These are phyloP conservation scores for Hygrophila difformis DNA, from an alignment of 257 asterid genomes.

Conservation along the genomic window DNA sequence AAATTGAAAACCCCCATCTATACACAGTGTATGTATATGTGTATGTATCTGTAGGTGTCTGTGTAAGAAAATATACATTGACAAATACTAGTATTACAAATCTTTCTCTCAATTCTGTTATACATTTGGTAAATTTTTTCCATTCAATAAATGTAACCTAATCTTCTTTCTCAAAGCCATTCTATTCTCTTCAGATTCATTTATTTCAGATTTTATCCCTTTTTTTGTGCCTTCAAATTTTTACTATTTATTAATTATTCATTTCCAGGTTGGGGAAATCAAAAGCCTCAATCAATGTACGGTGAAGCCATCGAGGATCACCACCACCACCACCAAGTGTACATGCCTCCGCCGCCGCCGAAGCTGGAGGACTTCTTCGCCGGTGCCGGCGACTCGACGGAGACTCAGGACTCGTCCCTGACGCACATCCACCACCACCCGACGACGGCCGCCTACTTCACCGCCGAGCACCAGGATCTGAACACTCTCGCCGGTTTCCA, in stretches of 20 bases:
- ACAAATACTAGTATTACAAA: too few species aligned
- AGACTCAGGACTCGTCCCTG: conserved; percentile 59
- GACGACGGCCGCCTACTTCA: conserved; percentile 32
- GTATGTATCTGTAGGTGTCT: too few species aligned
- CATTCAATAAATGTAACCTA: too few species aligned
- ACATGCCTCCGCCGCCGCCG: conserved; percentile 59
- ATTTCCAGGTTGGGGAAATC: conserved; percentile 45
- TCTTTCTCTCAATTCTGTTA: too few species aligned
- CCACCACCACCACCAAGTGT: conserved; percentile 19
- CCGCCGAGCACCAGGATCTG: conserved; percentile 49
- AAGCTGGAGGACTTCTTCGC: conserved; percentile 80
- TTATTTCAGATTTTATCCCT: conserved; percentile 13
- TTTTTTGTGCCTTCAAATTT: too few species aligned
- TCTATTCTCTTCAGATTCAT: too few species aligned
- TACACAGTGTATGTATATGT: not conserved
- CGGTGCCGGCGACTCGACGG: conserved; percentile 73
- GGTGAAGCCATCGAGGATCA: conserved; percentile 24
- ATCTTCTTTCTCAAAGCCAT: too few species aligned
- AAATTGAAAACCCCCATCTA: not conserved
- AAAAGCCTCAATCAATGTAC: conserved; percentile 37
- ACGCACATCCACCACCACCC: conserved; percentile 63
- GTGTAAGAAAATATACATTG: too few species aligned
- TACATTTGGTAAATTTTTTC: too few species aligned
- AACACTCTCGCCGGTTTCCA: conserved; percentile 52
- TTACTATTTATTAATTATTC: not conserved